Conservation (phyloP, 169 alveolate genomes). For the Cyclospora cayetanensis region DNA sequence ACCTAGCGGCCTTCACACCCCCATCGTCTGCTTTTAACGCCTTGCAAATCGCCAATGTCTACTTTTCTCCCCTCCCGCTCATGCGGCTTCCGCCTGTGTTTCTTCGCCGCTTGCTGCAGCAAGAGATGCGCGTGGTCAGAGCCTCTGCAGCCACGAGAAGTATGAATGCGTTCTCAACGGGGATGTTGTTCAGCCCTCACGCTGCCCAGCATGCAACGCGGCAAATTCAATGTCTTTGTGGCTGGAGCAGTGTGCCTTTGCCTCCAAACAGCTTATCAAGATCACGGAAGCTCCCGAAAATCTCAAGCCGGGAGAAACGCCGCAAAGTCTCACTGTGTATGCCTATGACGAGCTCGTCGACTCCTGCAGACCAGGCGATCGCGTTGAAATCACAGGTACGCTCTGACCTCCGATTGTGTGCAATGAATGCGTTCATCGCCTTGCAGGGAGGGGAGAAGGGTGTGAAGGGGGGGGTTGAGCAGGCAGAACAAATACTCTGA, state of each 20-base stretch:
- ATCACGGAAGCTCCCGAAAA: constrained; percentile 94
- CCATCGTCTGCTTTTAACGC: no score
- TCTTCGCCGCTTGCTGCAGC: not conserved
- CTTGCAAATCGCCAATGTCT: not conserved
- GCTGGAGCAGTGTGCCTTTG: constrained; percentile 94
- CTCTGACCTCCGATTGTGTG: no score
- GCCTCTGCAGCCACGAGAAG: constrained; percentile 85
- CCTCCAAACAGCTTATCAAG: constrained; percentile 95
- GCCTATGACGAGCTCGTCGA: constrained; percentile 96
- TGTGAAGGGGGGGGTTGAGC: not conserved
- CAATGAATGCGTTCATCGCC: no score
- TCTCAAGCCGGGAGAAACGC: constrained; percentile 95
- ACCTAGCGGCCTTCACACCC: no score
- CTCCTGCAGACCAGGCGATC: constrained; percentile 96
- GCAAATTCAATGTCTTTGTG: constrained; percentile 92
- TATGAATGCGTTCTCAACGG: constrained; percentile 92
- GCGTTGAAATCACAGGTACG: constrained; percentile 96
- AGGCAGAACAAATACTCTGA: no score
- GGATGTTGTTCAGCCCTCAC: constrained; percentile 95
- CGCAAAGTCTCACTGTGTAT: constrained; percentile 85
- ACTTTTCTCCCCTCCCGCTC: not conserved
- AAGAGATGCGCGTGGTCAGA: constrained; percentile 25
- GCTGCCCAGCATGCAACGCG: constrained; percentile 92
- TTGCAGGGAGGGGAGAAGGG: not conserved
- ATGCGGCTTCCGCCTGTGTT: not conserved